Percentiles rank a stretch among this genome's conserved stretches.
These are phyloP conservation scores for Allium cepa DNA, from an alignment of 106 monocot genomes.

Conservation along the genomic window DNA sequence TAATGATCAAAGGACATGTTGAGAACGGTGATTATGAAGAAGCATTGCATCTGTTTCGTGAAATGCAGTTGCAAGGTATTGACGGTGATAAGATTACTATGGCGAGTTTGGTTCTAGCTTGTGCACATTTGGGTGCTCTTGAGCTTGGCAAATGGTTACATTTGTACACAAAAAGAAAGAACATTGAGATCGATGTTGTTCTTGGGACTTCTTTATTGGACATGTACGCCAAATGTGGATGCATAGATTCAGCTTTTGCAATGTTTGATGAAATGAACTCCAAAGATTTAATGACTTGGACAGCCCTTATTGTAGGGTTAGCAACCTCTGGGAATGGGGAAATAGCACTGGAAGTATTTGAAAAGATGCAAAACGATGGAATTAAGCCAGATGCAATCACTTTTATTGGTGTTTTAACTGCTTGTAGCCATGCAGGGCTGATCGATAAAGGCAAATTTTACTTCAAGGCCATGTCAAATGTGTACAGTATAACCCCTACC, in stretches of 20 bases:
- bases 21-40: slow-evolving; percentile 25
- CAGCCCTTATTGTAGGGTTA: slow-evolving; percentile 46
- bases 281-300: slow-evolving; percentile 56
- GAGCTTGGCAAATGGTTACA: slow-evolving; percentile 41
- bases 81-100: slow-evolving; percentile 50
- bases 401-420: slow-evolving; percentile 36
- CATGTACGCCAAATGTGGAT: slow-evolving; percentile 68
- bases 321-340: slow-evolving; percentile 33
- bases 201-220: slow-evolving; percentile 43
- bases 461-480: slow-evolving; percentile 32
- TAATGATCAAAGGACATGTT: slow-evolving; percentile 40
- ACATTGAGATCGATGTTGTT: slow-evolving; percentile 39
- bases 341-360: slow-evolving; percentile 26
- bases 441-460: slow-evolving; percentile 29
- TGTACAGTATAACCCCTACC: slow-evolving; percentile 34
- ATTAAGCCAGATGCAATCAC: slow-evolving; percentile 47
- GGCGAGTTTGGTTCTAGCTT: slow-evolving; percentile 53
- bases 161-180: slow-evolving; percentile 34
- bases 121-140: slow-evolving; percentile 48
- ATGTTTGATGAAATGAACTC: slow-evolving; percentile 30
- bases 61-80: slow-evolving; percentile 32
- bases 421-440: slow-evolving; percentile 49
- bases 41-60: slow-evolving; percentile 26
- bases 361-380: slow-evolving; percentile 16
- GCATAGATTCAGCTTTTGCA: slow-evolving; percentile 21